These are phyloP conservation scores for bread wheat (Triticum aestivum) DNA, from an alignment of 176 grass and related monocot genomes.

Conservation along the genomic window DNA sequence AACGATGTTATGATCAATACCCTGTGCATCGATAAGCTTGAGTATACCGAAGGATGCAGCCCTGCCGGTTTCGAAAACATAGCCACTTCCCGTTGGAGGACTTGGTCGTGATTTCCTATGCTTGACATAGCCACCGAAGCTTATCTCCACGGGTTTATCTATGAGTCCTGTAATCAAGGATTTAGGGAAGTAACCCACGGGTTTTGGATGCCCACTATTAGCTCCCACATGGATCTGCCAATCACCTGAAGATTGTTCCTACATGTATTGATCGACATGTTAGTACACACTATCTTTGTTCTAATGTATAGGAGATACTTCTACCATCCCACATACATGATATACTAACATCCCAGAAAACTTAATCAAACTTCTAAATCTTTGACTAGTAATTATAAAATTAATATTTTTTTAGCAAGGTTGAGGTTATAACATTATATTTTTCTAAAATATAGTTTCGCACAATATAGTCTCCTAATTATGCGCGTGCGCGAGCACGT, in stretches of 20 bases:
- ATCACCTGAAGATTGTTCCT: not conserved
- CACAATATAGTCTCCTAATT: not conserved
- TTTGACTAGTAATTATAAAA: not conserved
- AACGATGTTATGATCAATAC: not conserved
- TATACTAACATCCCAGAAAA: not conserved
- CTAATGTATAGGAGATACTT: not conserved
- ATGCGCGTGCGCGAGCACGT: no score
- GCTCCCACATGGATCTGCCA: not conserved
- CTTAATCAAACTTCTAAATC: not conserved
- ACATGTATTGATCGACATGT: not conserved
- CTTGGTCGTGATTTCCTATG: not conserved
- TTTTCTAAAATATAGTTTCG: not conserved
- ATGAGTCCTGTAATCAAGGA: not conserved
- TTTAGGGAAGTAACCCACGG: not conserved
- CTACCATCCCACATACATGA: not conserved
- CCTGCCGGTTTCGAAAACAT: not conserved
- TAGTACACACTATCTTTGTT: not conserved
- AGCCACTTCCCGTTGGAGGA: conserved; percentile 4
- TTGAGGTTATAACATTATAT: not conserved
- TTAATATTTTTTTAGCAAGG: not conserved
- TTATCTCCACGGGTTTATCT: not conserved
- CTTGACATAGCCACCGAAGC: not conserved
- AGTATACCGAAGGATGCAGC: not conserved
- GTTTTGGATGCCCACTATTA: not conserved
- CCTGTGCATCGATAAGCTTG: not conserved